Base-by-base conservation (phyloP, 129 eudicot genomes). In the Cynara cardunculus region DNA sequence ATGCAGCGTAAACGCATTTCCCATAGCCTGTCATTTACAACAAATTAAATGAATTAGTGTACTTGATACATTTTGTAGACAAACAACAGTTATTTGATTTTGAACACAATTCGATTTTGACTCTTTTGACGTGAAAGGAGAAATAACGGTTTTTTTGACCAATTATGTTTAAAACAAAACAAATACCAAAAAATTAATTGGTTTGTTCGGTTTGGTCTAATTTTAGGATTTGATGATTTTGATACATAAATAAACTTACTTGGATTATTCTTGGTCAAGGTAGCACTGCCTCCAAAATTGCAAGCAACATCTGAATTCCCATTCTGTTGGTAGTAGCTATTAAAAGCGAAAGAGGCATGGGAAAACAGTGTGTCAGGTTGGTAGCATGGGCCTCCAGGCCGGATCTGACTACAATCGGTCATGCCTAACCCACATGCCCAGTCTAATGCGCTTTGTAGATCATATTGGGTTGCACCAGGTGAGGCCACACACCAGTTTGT, bases 321-420 rank as follows among this genome's bases (percentile, higher is more conserved):
- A 82, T 89, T 91, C 62, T 91, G 87, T 78, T 91, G 93, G 79
- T 87, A 91, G 82, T 91, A 91, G 73, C 39, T 84, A 74, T 89
- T 91, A 81, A 91, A 91, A 13, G 97, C 97, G 68, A 61, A 91
- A 5, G 97, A 89, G 1, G 97, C 97, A 61, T 91, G 97, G 25
- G 93, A 87, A 46, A 82, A 74, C n/a, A 91, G 35, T 1, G 87
- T 86, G 74, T 89, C 83, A 8, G 97, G 97, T 74, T 80, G 67
- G 41, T 74, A 91, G 71, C 93, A 91, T 7, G 89, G 83, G 27
- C 91, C 93, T 22, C 88, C 91, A 0, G 86, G 70, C 69, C 81
- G 87, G 27, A 91, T 91, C 14, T 91, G 86, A 4, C 81, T 69
- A 16, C 97, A 91, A 9, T 89, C 91, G 1, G 91, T 87, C 83